These are phyloP conservation scores for Epichloe sibirici DNA, from an alignment of 2,329 filamentous ascomycete species.

Conservation along the genomic window DNA sequence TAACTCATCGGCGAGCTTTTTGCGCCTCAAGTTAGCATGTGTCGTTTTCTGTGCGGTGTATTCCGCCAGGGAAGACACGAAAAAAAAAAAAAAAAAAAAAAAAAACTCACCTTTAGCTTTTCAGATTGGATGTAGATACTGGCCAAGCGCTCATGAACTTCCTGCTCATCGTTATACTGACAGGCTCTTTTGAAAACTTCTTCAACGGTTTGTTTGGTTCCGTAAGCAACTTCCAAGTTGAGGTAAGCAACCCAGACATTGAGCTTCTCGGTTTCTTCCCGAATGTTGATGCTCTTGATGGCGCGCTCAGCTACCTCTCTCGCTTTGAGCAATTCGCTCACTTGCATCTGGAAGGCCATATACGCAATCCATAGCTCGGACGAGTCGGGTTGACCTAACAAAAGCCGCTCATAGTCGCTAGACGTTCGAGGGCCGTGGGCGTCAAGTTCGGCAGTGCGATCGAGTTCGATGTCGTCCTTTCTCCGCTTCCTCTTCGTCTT, in stretches of 20 bases:
- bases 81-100: not conserved
- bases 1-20: constrained; percentile 74
- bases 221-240: constrained; percentile 87
- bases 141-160: constrained; percentile 77
- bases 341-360: constrained; percentile 96
- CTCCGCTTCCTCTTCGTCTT: constrained; percentile 55
- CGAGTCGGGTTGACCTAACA: constrained; percentile 87
- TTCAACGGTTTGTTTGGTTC: constrained; percentile 69
- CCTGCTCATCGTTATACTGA: constrained; percentile 83
- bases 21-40: constrained; percentile 9
- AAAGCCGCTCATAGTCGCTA: constrained; percentile 84
- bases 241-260: constrained; percentile 93
- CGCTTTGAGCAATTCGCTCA: constrained; percentile 79
- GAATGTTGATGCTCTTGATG: constrained; percentile 78
- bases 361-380: constrained; percentile 90
- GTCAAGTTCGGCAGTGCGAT: constrained; percentile 86
- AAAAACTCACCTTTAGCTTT: constrained; percentile 62
- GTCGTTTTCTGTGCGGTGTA: not conserved
- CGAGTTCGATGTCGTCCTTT: constrained; percentile 68
- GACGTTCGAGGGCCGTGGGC: constrained; percentile 77
- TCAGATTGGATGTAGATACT: constrained; percentile 92
- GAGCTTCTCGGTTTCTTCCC: constrained; percentile 83
- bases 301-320: constrained; percentile 84
- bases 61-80: not conserved
- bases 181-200: constrained; percentile 85